These are phyloP conservation scores for Trypanosoma conorhini DNA, from an alignment of 208 protist species.

Conservation along the genomic window DNA sequence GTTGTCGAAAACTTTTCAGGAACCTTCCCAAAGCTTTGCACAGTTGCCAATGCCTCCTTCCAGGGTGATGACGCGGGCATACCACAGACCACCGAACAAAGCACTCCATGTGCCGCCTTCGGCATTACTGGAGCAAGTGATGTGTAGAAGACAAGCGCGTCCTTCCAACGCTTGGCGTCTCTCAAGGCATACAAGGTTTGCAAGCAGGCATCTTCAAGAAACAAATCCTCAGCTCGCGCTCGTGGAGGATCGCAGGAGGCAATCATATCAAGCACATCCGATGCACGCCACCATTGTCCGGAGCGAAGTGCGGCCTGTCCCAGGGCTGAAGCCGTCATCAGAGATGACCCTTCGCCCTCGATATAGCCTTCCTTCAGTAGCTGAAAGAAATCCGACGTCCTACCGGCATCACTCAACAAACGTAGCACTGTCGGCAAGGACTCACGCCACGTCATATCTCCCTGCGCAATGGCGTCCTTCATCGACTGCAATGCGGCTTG, in stretches of 20 bases:
- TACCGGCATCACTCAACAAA: conserved; percentile 81
- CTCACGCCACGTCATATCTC: conserved; percentile 49
- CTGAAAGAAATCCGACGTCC: conserved; percentile 40
- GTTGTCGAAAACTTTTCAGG: conserved; percentile 32
- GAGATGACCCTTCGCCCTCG: conserved; percentile 24
- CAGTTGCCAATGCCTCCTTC: conserved; percentile 30
- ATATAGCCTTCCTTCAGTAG: conserved; percentile 45
- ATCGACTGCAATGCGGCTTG: conserved; percentile 42
- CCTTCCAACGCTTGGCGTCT: conserved; percentile 55
- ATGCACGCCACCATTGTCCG: conserved; percentile 58
- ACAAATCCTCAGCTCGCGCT: conserved; percentile 38
- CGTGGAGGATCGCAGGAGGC: conserved; percentile 33
- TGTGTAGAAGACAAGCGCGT: conserved; percentile 47
- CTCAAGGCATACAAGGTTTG: conserved; percentile 56
- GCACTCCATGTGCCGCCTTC: conserved; percentile 26
- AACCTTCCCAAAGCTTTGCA: conserved; percentile 18
- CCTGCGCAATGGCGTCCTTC: conserved; percentile 27
- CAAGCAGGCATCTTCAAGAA: conserved; percentile 53
- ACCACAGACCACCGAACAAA: conserved; percentile 41
- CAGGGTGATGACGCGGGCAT: conserved; percentile 57
- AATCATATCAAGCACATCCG: conserved; percentile 74
- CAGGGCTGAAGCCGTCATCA: conserved; percentile 60
- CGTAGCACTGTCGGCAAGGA: conserved; percentile 57
- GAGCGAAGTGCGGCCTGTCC: conserved; percentile 46
- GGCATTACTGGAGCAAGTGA: conserved; percentile 42